phyloP scores from a whole-genome alignment of 1,139 yeast species.

The Debaryomyces robertsiae region DNA sequence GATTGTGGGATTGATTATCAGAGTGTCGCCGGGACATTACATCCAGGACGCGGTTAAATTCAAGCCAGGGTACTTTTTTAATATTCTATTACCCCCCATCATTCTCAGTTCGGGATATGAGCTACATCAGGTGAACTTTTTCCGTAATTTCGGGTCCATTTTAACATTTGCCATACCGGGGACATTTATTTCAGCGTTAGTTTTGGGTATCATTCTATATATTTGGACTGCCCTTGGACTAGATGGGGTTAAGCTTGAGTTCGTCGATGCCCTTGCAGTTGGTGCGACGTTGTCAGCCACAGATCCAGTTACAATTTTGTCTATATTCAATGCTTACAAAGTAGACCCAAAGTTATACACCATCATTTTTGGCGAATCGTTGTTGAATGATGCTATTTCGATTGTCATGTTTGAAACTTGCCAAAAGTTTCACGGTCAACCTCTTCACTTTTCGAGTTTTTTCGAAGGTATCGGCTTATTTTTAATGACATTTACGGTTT shows the following conservation, averaged over 20 bases:
- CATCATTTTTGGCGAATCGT: conserved; percentile 93
- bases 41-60: conserved; percentile 97
- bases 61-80: conserved; percentile 92
- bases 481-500: conserved; percentile 88
- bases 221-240: conserved; percentile 91
- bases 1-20: conserved; percentile 89
- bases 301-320: conserved; percentile 95
- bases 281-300: conserved; percentile 98
- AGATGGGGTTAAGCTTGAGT: conserved; percentile 84
- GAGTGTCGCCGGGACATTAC: conserved; percentile 93
- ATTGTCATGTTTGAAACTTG: conserved; percentile 99
- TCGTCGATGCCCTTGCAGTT: conserved; percentile 94
- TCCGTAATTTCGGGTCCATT: conserved; percentile 88
- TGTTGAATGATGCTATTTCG: conserved; percentile 95
- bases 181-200: conserved; percentile 88
- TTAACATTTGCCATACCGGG: conserved; percentile 97
- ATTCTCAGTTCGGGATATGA: conserved; percentile 96
- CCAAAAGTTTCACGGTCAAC: conserved; percentile 90
- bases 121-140: conserved; percentile 92
- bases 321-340: conserved; percentile 94
- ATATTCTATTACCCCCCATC: conserved; percentile 91
- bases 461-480: conserved; percentile 95
- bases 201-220: conserved; percentile 79
- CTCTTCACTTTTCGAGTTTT: conserved; percentile 70
- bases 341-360: conserved; percentile 98